Evolutionary conservation across 164 flowering plant species (phyloP).

Genomic region (Stephania japonica): DNA sequence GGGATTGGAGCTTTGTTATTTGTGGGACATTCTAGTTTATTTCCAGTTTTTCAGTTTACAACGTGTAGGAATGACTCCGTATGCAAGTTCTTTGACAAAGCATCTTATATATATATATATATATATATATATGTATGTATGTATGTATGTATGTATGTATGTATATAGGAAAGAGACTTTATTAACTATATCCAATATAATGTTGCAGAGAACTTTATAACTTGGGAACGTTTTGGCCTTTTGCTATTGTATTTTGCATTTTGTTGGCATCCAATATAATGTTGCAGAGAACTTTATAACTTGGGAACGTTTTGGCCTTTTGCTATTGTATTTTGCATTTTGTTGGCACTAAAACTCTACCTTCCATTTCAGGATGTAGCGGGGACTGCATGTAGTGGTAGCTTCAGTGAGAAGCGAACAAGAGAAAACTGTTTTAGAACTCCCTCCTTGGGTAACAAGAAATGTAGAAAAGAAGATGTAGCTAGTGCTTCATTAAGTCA

Average conservation of each 20-base stretch:
- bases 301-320: neutral
- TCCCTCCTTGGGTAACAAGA: slow-evolving; percentile 14
- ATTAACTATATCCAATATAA: too few relatives aligned
- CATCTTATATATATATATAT: too few relatives aligned
- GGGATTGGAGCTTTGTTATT: too few relatives aligned
- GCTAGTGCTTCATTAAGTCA: slow-evolving; percentile 6
- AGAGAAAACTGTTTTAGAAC: slow-evolving; percentile 9
- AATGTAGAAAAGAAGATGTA: slow-evolving; percentile 5
- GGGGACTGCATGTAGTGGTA: slow-evolving; percentile 5
- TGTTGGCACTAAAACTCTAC: neutral
- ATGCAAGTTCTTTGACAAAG: too few relatives aligned
- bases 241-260: neutral
- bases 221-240: neutral
- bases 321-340: neutral
- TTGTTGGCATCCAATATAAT: neutral
- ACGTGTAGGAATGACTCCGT: too few relatives aligned
- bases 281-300: neutral
- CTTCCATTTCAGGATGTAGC: slow-evolving; percentile 18
- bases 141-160: too few relatives aligned
- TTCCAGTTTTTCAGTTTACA: too few relatives aligned
- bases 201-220: too few relatives aligned
- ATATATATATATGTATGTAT: too few relatives aligned
- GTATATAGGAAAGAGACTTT: too few relatives aligned
- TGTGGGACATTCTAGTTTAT: too few relatives aligned
- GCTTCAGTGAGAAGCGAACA: slow-evolving; percentile 21